phyloP scores from a whole-genome alignment of 2,329 filamentous ascomycete genomes.

The Microdochium nivale region DNA sequence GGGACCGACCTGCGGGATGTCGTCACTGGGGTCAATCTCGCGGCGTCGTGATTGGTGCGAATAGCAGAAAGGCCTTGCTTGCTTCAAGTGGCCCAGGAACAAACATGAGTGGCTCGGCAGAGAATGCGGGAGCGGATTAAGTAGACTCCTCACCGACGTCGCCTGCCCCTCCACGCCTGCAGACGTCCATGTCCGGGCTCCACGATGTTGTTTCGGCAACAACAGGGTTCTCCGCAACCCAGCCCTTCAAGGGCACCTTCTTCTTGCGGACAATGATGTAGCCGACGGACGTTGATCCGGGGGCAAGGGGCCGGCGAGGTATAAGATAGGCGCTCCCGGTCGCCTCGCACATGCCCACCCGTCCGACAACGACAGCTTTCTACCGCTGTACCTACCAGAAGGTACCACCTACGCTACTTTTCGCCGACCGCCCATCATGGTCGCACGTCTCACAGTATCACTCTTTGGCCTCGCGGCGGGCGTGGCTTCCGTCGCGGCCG shows the following conservation, averaged over 20 bases:
- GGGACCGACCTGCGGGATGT: not conserved
- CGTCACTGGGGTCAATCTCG: not conserved
- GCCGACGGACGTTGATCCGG: not conserved
- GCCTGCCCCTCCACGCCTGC: not conserved
- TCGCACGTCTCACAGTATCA: not conserved
- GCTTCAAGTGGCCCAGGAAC: not conserved
- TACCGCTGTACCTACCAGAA: too few species aligned
- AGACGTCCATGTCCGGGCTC: not conserved
- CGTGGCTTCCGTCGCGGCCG: slow-evolving; percentile 6
- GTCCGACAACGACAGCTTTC: too few species aligned
- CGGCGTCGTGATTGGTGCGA: not conserved
- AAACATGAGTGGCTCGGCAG: not conserved
- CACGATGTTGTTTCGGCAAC: not conserved
- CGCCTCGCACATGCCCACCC: not conserved
- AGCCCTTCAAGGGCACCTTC: not conserved
- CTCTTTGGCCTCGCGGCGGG: slow-evolving; percentile 2
- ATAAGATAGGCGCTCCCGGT: too few species aligned
- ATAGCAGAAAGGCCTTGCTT: not conserved
- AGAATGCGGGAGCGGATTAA: too few species aligned
- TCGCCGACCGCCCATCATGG: too few species aligned
- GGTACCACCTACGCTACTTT: too few species aligned
- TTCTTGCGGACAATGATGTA: not conserved
- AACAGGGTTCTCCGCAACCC: not conserved
- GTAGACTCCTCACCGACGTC: not conserved
- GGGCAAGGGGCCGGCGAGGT: not conserved